Base-by-base conservation (phyloP, 2,329 filamentous ascomycete genomes). In the Pleurostoma richardsiae region DNA sequence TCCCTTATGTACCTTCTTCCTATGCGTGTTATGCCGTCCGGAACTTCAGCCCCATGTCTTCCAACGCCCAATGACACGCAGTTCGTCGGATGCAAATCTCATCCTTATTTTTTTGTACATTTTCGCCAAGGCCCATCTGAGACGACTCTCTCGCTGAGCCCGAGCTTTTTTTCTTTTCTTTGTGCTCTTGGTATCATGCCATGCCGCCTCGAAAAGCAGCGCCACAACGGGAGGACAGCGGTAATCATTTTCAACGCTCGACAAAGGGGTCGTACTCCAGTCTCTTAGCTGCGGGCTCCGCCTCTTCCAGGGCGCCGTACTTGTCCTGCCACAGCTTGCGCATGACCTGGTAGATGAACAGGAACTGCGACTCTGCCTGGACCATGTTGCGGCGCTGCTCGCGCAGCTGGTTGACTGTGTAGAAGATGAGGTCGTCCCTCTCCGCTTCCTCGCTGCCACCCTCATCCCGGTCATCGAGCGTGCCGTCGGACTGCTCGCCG, bases 311-410 rank as follows among this genome's bases (percentile, higher is more conserved):
- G 29, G 67, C 64, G 8, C 72, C 71, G 58, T 86, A 82, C 58
- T 76, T 83, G 31, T 88, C 82, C 51, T 82, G 69, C 83, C 87
- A 91, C 45, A 82, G 71, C 62, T 90, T 86, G 44, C 82, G 79
- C 58, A 96, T 66, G 2, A 95, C 88, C 59, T 90, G 83, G 68
- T 99, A 97, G 48, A 99, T 80, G 63, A 97, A 96, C 36, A 80
- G 68, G 58, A 88, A 94, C 64, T 99, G 94, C 42, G 77, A 64
- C 56, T 92, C 87, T 41, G 88, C 85, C 68, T 97, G 94, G 4
- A 99, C 94, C 94, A 99, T 99, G 68, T 85, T 88, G 71, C 89
- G 88, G 19, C 94, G 80, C 72, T 99, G 94, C 64, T 92, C 82
- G 40, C 94, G 80, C 46, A 99, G 76, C 50, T 72, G 69, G 57